Base-by-base conservation (phyloP, 805 yeast genomes). In the Lachancea kluyveri region DNA sequence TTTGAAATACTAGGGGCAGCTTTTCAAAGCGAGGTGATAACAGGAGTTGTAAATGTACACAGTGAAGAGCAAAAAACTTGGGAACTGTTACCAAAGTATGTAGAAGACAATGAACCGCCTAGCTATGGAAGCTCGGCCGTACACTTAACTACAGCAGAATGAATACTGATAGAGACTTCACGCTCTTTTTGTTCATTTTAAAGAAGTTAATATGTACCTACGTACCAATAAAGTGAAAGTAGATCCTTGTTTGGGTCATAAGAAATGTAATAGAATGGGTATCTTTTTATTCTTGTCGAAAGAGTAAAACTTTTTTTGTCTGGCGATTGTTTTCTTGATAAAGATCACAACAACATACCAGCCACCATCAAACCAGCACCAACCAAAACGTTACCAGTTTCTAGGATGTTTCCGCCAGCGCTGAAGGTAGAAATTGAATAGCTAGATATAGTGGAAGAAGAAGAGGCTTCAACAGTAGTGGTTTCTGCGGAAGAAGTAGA, bases 331-430 rank as follows among this genome's bases (percentile, higher is more conserved):
- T n/a, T n/a, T n/a, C n/a, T n/a, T n/a, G n/a, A 8, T 19, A 19
- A 25, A 16, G 12, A 14, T 31, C 23, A 37, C 21, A 33, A 27
- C 19, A 33, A 30, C 32, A 33, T 24, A 27, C 37, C 35, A 16
- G 35, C 41, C 12, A 24, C 24, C 20, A 40, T 33, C 10, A 54
- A 44, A 28, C 50, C 48, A 30, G 40, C 48, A 23, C 44, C 50
- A 31, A 45, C 45, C 30, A 51, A 35, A 16, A 37, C 35, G 37
- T 47, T 40, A 39, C 50, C 59, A 31, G 47, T 48, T 40, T 41
- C 50, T 21, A 37, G 36, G n/a, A 40, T 50, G 80, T 62, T 52
- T 67, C 74, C 78, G 35, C 65, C 56, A 50, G 82, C 67, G 29
- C 26, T 21, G 33, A 37, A 24, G 25, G 35, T 35, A 10, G 62